Base-by-base conservation (phyloP, 768 basidiomycete species). In the Collybia nuda region DNA sequence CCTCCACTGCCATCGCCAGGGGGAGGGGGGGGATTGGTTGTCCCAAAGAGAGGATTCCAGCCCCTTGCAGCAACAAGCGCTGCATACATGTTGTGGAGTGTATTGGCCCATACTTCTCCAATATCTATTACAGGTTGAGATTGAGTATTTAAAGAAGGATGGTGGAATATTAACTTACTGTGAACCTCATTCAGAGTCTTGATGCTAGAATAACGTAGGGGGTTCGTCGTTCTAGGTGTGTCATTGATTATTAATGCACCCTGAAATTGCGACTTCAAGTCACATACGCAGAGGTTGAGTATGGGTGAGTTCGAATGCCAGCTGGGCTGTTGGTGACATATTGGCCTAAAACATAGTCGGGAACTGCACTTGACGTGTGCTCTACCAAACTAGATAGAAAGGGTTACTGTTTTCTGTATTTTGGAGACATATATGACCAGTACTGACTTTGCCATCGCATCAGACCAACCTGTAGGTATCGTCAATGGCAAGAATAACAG, bases 251-350 rank as follows among this genome's bases (percentile, higher is more conserved):
- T 66, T 6, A n/a, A n/a, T 44, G 9, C n/a, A 14, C 42, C 5
- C n/a, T 32, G 15, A 19, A 44, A n/a, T n/a, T n/a, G n/a, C n/a
- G 64, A 60, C 47, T 75, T 76, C 2, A 77, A 78, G 68, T 82
- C 82, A n/a, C n/a, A n/a, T n/a, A n/a, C n/a, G n/a, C n/a, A n/a
- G n/a, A n/a, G n/a, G n/a, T n/a, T n/a, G n/a, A n/a, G n/a, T n/a
- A n/a, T 7, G 73, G 75, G 59, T 72, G 70, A 49, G 71, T 62
- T 17, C 80, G 69, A 57, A 81, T 77, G 44, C 82, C 81, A 18
- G 66, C 64, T 14, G 71, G 56, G 54, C 71, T 67, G 63, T 78
- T 73, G 47, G 63, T 70, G 36, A 80, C 76, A 62, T 74, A 81
- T 28, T 72, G 64, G 14, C 79, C 81, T 62, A 68, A 24, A 9